Conservation (phyloP, 352 stramenopile genomes). For the Pythium oligandrum region DNA sequence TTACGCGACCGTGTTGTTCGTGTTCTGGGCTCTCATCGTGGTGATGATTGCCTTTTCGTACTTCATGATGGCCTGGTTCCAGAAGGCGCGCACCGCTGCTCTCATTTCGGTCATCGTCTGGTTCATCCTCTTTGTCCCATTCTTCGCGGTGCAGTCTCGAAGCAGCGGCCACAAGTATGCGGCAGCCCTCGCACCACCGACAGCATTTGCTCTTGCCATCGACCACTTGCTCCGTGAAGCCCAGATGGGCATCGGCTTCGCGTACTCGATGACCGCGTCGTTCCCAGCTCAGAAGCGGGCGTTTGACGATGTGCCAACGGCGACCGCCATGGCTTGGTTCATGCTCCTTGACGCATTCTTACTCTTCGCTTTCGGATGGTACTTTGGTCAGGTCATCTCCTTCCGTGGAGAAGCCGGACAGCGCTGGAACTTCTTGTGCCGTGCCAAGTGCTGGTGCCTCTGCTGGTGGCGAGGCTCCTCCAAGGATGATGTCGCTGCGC, state of each 20-base stretch:
- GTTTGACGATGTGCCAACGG: slow-evolving; percentile 29
- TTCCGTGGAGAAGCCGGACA: slow-evolving; percentile 85
- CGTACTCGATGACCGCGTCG: slow-evolving; percentile 42
- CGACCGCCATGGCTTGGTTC: slow-evolving; percentile 50
- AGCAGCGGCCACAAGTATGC: slow-evolving; percentile 32
- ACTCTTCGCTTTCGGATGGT: slow-evolving; percentile 83
- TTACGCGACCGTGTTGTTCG: slow-evolving; percentile 50
- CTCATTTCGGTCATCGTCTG: slow-evolving; percentile 64
- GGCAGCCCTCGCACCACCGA: slow-evolving; percentile 51
- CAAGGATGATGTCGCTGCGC: too few species aligned
- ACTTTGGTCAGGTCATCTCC: slow-evolving; percentile 91
- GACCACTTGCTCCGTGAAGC: slow-evolving; percentile 54
- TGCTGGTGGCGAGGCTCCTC: not conserved
- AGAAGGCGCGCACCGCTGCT: slow-evolving; percentile 55
- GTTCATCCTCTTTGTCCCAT: slow-evolving; percentile 73
- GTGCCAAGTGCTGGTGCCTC: slow-evolving; percentile 29
- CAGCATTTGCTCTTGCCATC: slow-evolving; percentile 60
- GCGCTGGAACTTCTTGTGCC: slow-evolving; percentile 90
- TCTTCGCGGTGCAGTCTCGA: slow-evolving; percentile 49
- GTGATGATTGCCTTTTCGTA: slow-evolving; percentile 63
- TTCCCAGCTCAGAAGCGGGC: slow-evolving; percentile 19
- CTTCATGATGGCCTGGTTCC: slow-evolving; percentile 62
- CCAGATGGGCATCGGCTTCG: slow-evolving; percentile 54
- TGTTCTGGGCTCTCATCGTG: slow-evolving; percentile 61
- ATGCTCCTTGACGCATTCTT: slow-evolving; percentile 78